Percentiles rank a stretch among this genome's conserved stretches.
These are phyloP conservation scores for Solanum virginianum DNA, from an alignment of 257 asterid species.

Conservation along the genomic window DNA sequence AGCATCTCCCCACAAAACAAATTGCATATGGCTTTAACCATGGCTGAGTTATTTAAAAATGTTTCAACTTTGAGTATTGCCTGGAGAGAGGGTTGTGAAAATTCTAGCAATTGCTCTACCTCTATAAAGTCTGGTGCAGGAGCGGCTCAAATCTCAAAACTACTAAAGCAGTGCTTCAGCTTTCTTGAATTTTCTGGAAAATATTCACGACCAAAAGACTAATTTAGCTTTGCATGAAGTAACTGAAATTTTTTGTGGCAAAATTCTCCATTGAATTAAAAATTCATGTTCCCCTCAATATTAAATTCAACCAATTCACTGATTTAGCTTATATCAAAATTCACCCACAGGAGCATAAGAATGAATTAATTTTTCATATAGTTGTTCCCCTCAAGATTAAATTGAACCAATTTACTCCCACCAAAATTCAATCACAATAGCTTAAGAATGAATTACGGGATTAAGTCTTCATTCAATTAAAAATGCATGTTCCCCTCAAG, in stretches of 20 bases:
- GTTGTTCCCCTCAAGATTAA: not conserved
- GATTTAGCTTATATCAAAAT: too few species aligned
- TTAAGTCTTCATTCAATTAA: not conserved
- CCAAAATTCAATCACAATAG: not conserved
- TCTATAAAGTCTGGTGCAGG: conserved; percentile 9
- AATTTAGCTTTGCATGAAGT: not conserved
- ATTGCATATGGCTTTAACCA: not conserved
- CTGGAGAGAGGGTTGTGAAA: conserved; percentile 6
- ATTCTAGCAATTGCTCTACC: conserved; percentile 16
- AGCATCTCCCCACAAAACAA: not conserved
- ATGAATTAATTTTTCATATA: too few species aligned
- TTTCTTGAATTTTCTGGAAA: not conserved
- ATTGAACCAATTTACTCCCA: not conserved
- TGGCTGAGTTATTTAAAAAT: conserved; percentile 8
- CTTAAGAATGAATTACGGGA: too few species aligned
- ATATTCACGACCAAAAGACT: not conserved
- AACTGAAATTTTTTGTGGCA: not conserved
- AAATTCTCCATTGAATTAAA: not conserved
- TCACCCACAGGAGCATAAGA: too few species aligned
- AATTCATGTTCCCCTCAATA: not conserved
- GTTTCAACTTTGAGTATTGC: not conserved
- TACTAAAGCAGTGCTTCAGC: too few species aligned
- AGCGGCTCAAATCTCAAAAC: too few species aligned
- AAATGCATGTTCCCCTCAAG: not conserved
- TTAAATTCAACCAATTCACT: not conserved